Percentiles rank a stretch among this genome's conserved stretches.
These are phyloP conservation scores for Daedalea quercina DNA, from an alignment of 768 basidiomycete genomes.

Conservation along the genomic window DNA sequence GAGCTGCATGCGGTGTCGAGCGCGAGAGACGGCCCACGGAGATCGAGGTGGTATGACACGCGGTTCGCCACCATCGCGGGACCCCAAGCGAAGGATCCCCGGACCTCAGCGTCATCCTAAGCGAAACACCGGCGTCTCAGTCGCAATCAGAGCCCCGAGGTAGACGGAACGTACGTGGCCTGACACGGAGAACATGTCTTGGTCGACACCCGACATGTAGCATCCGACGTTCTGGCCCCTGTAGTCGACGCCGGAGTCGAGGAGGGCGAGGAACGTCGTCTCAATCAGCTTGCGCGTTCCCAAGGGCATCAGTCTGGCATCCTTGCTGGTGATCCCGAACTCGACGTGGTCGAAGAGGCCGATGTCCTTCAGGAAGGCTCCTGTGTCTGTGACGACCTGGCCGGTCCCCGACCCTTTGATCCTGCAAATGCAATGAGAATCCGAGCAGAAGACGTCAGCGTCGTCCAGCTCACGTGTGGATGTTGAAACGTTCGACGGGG, in stretches of 20 bases:
- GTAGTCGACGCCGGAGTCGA: conserved; percentile 43
- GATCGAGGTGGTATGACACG: conserved; percentile 35
- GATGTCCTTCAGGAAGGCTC: conserved; percentile 33
- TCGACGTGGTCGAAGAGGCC: conserved; percentile 32
- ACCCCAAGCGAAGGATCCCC: conserved; percentile 27
- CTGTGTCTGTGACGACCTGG: conserved; percentile 21
- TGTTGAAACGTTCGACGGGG: conserved; percentile 27
- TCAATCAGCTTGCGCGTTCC: conserved; percentile 32
- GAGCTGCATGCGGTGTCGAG: conserved; percentile 47
- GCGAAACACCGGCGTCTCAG: neutral
- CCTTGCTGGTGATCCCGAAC: conserved; percentile 32
- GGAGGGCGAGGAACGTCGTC: conserved; percentile 32
- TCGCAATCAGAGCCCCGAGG: neutral
- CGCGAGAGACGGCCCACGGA: conserved; percentile 42
- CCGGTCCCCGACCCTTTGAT: conserved; percentile 1
- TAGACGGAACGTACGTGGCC: conserved; percentile 20
- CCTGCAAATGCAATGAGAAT: neutral
- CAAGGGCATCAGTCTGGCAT: conserved; percentile 29
- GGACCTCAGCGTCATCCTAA: conserved; percentile 29
- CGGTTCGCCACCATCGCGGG: conserved; percentile 34
- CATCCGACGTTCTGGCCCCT: conserved; percentile 35
- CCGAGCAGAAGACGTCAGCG: neutral
- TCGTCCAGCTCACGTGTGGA: conserved; percentile 23
- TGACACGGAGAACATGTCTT: conserved; percentile 20
- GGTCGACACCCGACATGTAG: conserved; percentile 29